Evolutionary conservation across 192 early-diverging fungal species (phyloP), one percentile per base, ranked within the genome.

Genomic region (Phycomyces blakesleeanus): DNA sequence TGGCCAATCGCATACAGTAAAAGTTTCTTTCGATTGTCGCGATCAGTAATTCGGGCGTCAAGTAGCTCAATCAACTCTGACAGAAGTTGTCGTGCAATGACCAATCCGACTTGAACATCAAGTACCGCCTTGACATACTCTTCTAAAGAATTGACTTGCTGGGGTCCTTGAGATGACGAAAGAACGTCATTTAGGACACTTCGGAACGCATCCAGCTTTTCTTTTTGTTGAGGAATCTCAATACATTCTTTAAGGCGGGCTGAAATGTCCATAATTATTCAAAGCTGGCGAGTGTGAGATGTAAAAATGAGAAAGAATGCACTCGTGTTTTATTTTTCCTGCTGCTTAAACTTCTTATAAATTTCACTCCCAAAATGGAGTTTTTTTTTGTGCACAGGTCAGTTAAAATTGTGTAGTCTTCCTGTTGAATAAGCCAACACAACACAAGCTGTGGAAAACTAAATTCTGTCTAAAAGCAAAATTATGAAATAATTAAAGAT

Each of bases 51-150:
- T 56, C 76, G 69, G 14, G 63, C 68, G n/a, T 79, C 77, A 42
- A 93, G 77, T 11, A 83, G 63, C 9, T 47, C 66, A 12, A 89
- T 81, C 57, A 96, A 84, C 58, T 93, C 92, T 8, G 78, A 66
- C 20, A 96, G 53, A 1, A 91, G 74, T 71, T 88, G 92, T 22
- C 92, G 79, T 6, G 89, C 87, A 38, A 83, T 78, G 0, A 94
- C 89, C 5, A 92, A 78, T 11, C 87, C 91, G 0, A 94, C 80
- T 29, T 86, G 79, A 34, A 85, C 83, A 27, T 83, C 79, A 2
- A 87, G 72, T 20, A 83, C 78, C 16, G 87, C 84, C 55, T 83
- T 78, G 42, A 85, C 44, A n/a, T 81, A 80, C 10, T 60, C 64
- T 51, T 78, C 29, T 25, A 76, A 42, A 14, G 59, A 24, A 15